A percentile compares a stretch with the other conserved stretches of the same genome.
phyloP scores from a whole-genome alignment of 2,329 filamentous ascomycete genomes.

The Dendrostoma leiphaemia region DNA sequence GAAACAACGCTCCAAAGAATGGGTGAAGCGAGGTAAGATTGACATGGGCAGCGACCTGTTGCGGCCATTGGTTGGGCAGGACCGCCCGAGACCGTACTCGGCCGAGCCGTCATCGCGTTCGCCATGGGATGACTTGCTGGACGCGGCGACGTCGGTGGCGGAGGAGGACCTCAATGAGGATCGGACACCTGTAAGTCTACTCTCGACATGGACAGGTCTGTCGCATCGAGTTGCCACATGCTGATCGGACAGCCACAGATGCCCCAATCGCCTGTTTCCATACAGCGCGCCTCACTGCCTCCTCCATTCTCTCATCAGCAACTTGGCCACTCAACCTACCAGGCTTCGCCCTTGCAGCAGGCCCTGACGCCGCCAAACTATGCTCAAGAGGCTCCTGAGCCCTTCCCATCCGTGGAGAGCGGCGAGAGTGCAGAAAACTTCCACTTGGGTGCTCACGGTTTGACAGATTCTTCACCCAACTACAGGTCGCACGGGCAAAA shows the following conservation, averaged over 20 bases:
- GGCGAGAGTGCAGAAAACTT: slow-evolving; percentile 70
- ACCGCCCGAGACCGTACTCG: slow-evolving; percentile 75
- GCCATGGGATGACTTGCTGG: slow-evolving; percentile 94
- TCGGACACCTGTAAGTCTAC: slow-evolving; percentile 79
- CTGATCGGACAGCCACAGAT: slow-evolving; percentile 47
- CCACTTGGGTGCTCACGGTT: slow-evolving; percentile 64
- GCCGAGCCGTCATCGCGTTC: slow-evolving; percentile 79
- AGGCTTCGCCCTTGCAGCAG: slow-evolving; percentile 87
- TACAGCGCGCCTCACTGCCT: slow-evolving; percentile 60
- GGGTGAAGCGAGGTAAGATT: slow-evolving; percentile 58
- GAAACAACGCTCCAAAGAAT: slow-evolving; percentile 71
- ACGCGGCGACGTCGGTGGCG: slow-evolving; percentile 79
- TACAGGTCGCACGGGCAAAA: slow-evolving; percentile 72
- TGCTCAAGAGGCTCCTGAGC: slow-evolving; percentile 66
- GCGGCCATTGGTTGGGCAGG: slow-evolving; percentile 59
- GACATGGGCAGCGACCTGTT: slow-evolving; percentile 52
- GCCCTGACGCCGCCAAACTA: slow-evolving; percentile 81
- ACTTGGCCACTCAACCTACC: slow-evolving; percentile 64
- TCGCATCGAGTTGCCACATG: slow-evolving; percentile 29
- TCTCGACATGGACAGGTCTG: background rate
- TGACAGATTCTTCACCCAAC: slow-evolving; percentile 69
- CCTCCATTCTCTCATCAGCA: slow-evolving; percentile 51
- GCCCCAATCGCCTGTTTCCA: slow-evolving; percentile 63
- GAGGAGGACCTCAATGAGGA: slow-evolving; percentile 91
- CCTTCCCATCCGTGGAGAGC: slow-evolving; percentile 88